These are phyloP conservation scores for Litchi chinensis DNA, from an alignment of 345 rosid species.

Conservation along the genomic window DNA sequence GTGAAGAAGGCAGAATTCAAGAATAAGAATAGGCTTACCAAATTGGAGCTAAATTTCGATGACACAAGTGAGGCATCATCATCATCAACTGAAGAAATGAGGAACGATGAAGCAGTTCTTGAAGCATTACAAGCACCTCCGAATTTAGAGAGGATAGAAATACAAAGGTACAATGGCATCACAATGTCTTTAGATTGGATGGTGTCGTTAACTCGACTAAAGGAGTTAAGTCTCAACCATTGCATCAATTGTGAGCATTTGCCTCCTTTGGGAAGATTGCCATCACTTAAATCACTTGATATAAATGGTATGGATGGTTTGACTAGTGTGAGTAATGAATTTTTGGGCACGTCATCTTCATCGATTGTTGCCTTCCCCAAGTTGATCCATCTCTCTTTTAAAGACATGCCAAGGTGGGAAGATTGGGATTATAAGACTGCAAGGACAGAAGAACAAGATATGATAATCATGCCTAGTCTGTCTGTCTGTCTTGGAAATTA, in stretches of 20 bases:
- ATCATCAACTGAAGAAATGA: neutral
- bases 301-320: neutral
- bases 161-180: neutral
- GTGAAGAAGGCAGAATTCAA: neutral
- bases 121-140: neutral
- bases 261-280: slow-evolving; percentile 4
- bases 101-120: neutral
- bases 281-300: neutral
- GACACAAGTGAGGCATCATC: neutral
- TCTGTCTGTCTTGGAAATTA: neutral
- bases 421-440: neutral
- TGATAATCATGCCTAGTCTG: neutral
- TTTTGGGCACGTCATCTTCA: neutral
- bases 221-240: neutral
- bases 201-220: neutral
- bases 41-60: neutral
- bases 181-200: neutral
- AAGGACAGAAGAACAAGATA: neutral
- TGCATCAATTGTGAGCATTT: neutral
- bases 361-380: neutral
- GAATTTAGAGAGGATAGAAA: neutral
- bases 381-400: neutral
- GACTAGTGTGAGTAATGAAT: neutral
- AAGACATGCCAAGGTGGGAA: neutral
- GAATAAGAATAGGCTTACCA: neutral